Evolutionary conservation across 2,329 filamentous ascomycete genomes (phyloP), one percentile per base, ranked within the genome.

Genomic region (Gaeumannomyces tritici): DNA sequence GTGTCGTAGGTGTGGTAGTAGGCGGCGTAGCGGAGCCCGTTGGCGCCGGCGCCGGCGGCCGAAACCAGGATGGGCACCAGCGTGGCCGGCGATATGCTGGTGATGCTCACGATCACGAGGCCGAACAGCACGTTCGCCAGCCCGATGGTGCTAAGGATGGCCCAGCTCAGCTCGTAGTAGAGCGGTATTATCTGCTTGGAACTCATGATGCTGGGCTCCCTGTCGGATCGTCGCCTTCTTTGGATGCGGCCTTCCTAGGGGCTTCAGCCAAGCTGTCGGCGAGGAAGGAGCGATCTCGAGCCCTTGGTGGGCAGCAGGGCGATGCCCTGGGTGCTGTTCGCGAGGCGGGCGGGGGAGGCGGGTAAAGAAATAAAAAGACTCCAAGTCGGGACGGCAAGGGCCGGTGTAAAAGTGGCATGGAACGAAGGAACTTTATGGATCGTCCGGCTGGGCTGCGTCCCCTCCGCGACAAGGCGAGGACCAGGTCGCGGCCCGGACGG

Each of bases 11-110:
- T 35, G 57, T 33, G 24, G 64, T 79, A 79, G 54, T 73, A 79
- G 1, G 75, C 75, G 65, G 76, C 77, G 63, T 73, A 78, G 62
- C 76, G 78, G 4, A 78, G 66, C 2, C 76, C 77, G 63, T 79
- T 78, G 11, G 77, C 76, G 62, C 77, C 59, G 4, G 76, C 74
- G 8, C 73, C 70, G 29, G 75, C 74, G 1, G 67, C 69, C 2
- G 75, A 77, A 0, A 72, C 72, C 24, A 77, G 62, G 55, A 79
- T 71, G 0, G 77, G 77, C n/a, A 79, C 74, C 31, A 73, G 63
- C 1, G 73, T 68, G 29, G 78, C 71, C 4, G 71, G 72, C 0
- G 74, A 73, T 47, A 76, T 70, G n/a, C 69, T 70, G 9, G 74
- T 76, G 63, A 79, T 77, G 11, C 73, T 75, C 47, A 73, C 67